Base-by-base conservation (phyloP, 805 yeast genomes). In the Kazachstania africana region DNA sequence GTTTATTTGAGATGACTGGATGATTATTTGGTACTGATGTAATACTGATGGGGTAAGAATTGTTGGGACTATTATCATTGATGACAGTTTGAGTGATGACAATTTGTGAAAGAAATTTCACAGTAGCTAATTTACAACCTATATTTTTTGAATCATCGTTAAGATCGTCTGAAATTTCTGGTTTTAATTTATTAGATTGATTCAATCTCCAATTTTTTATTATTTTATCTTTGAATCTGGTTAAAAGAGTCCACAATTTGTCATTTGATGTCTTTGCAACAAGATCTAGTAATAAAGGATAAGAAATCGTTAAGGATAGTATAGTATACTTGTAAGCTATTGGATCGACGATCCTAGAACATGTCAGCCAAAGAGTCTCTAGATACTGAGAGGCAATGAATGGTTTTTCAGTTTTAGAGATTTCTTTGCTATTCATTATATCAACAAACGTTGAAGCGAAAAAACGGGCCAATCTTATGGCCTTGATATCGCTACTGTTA, bases 71-170 rank as follows among this genome's bases (percentile, higher is more conserved):
- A 5, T 20, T 25, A 16, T 22, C 21, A 5, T 17, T 12, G 12
- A 22, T 28, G 8, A 16, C 24, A 16, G 73, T 55, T 36, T 78
- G 84, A 1, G 70, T 65, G 22, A 65, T 60, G 10, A 76, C 63
- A 4, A 76, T 55, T 33, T 66, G 66, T n/a, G 72, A 72, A 8
- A 83, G 69, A 36, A 87, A 74, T 54, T 79, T 82, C 32, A 78
- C 60, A n/a, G 78, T 62, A 18, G 87, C 76, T n/a, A 80, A 57
- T 51, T 70, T 74, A 28, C 75, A 60, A 10, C 78, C 73, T 24
- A 74, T 54, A 28, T 73, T 67, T 50, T 75, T 66, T 22, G 60
- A 23, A 63, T 61, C 33, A 31, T 27, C 16, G 19, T 28, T 27
- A 19, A 39, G 21, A 22, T 33, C 24, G n/a, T n/a, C 64, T 72